Evolutionary conservation across 495 filamentous ascomycete genomes (phyloP), one percentile per base, ranked within the genome.

Genomic region (Aspergillus diversus): DNA sequence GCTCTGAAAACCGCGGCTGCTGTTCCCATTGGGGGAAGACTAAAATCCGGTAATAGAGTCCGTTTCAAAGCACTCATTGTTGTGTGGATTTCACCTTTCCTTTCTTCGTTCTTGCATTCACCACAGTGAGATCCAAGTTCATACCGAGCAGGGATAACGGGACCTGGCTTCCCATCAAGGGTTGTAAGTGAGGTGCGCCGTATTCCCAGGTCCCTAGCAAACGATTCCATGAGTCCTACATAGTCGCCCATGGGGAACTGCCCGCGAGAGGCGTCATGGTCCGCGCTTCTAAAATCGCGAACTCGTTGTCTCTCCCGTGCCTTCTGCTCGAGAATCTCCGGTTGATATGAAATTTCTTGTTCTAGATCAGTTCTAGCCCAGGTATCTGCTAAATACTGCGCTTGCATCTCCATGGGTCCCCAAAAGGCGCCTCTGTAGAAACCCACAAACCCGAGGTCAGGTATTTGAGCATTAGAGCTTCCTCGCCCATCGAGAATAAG

Each of bases 371-470:
- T 34, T 54, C 50, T 66, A 2, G 56, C 17, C 80, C 85, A 86
- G 15, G 68, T 55, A 5, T 70, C 59, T 0, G 81, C 82, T 3
- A 95, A 68, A 60, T 87, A 86, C 13, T 87, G 84, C 0, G 91
- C 90, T 73, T 96, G 93, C 85, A 92, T 87, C 69, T 97, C 92
- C 82, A 94, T 90, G 1, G 91, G 84, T 0, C 89, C 90, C 89
- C 92, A 97, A 73, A 90, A 96, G 0, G 92, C 91, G 1, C 90
- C 89, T 39, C 91, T 84, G 71, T 96, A 94, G 73, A 94, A 90
- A 5, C 93, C 93, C 0, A 96, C 87, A 62, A 96, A 96, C 0
- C 90, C 90, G 1, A 94, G 74, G 21, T 85, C 83, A 0, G 87
- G 84, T 1, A 93, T 68, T 5, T 74, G 73, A 0, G 81, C 79